Conservation (phyloP, 1,139 yeast genomes). For the Suzukiozyma palmioleophila region DNA sequence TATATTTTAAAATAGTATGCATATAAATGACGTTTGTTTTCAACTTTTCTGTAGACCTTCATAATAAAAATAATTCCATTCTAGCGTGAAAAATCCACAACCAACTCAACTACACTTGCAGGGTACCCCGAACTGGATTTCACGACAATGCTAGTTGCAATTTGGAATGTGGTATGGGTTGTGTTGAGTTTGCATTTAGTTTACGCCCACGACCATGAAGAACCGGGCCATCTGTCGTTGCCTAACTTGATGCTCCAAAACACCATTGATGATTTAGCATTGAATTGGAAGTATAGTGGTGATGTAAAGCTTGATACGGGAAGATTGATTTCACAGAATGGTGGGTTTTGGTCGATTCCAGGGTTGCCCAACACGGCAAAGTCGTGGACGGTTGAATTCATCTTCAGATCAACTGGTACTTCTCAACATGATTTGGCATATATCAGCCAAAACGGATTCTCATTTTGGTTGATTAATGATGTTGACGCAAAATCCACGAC, state of each 20-base stretch:
- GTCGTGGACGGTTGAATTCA: constrained; percentile 58
- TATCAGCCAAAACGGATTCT: constrained; percentile 40
- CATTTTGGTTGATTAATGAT: constrained; percentile 44
- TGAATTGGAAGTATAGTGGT: constrained; percentile 28
- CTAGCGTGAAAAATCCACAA: not conserved
- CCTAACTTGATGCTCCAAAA: constrained; percentile 28
- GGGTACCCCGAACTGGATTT: too few relatives aligned
- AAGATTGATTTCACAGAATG: constrained; percentile 32
- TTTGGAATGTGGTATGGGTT: not conserved
- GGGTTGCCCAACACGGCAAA: constrained; percentile 26
- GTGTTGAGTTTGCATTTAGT: not conserved
- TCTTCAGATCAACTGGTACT: constrained; percentile 55
- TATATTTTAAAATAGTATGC: not conserved
- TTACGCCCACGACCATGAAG: constrained; percentile 5
- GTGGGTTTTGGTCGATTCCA: constrained; percentile 48
- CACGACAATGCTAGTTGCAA: not conserved
- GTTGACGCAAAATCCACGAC: constrained; percentile 17
- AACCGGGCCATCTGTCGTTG: constrained; percentile 25
- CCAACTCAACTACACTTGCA: not conserved
- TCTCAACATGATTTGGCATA: constrained; percentile 21
- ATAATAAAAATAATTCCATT: not conserved
- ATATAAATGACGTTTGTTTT: not conserved
- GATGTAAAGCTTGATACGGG: constrained; percentile 34
- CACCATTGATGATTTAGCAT: constrained; percentile 18
- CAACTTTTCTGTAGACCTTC: not conserved